Evolutionary conservation across 345 rosid species (phyloP).

Genomic region (Gossypium mustelinum): DNA sequence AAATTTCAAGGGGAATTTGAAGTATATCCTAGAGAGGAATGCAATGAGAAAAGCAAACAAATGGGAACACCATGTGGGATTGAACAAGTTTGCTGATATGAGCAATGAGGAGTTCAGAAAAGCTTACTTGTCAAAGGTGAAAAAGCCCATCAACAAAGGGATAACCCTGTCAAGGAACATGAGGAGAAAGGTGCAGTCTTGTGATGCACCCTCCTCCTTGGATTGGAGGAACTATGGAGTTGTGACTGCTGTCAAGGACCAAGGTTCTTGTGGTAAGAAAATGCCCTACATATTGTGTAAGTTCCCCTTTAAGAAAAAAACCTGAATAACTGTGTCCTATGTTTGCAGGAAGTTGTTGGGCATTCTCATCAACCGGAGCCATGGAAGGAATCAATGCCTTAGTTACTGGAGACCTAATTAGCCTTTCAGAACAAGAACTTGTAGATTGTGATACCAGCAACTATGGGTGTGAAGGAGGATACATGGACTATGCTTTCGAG

Average conservation of each 20-base stretch:
- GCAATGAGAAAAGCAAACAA: slow-evolving; percentile 4
- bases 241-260: slow-evolving; percentile 55
- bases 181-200: slow-evolving; percentile 26
- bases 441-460: slow-evolving; percentile 59
- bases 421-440: slow-evolving; percentile 74
- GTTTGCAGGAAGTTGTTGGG: slow-evolving; percentile 69
- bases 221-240: slow-evolving; percentile 65
- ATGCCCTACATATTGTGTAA: no score
- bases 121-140: slow-evolving; percentile 40
- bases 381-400: slow-evolving; percentile 68
- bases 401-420: slow-evolving; percentile 45
- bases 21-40: slow-evolving; percentile 40
- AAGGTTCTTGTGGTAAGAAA: slow-evolving; percentile 50
- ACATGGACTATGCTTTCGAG: slow-evolving; percentile 75
- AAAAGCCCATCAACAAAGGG: slow-evolving; percentile 32
- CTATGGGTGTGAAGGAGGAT: slow-evolving; percentile 69
- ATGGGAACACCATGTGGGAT: slow-evolving; percentile 35
- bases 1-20: slow-evolving; percentile 45
- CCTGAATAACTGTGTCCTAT: background rate
- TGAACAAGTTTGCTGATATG: slow-evolving; percentile 66
- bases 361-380: slow-evolving; percentile 68
- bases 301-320: no score
- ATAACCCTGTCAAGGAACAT: background rate
- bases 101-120: slow-evolving; percentile 55
- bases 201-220: slow-evolving; percentile 51